Percentiles rank a stretch among this genome's conserved stretches.
These are phyloP conservation scores for Salix exigua DNA, from an alignment of 345 rosid genomes.

Conservation along the genomic window DNA sequence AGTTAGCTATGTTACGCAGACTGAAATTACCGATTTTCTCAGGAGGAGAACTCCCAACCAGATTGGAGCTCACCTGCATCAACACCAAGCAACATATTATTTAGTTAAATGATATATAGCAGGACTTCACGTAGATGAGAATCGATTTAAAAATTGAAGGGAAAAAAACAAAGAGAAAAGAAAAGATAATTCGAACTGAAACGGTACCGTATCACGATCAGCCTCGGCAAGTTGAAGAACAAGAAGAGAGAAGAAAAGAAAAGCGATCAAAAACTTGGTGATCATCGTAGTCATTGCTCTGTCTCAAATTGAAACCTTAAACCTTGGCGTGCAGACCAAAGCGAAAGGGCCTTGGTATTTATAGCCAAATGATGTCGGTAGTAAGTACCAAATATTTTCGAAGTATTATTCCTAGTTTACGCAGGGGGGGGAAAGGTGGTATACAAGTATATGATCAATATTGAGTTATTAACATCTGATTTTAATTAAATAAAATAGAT, in stretches of 20 bases:
- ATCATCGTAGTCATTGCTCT: neutral
- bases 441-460: neutral
- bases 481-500: too few species aligned
- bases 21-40: constrained; percentile 3
- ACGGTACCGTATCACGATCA: neutral
- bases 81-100: neutral
- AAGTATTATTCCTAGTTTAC: neutral
- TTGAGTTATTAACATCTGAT: neutral
- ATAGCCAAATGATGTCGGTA: neutral
- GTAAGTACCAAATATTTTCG: too few species aligned
- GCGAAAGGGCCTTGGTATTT: constrained; percentile 1
- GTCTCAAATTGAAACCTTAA: neutral
- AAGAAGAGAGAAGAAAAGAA: constrained; percentile 1
- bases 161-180: neutral
- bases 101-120: neutral
- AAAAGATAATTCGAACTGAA: neutral
- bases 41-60: neutral
- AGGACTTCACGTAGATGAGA: neutral
- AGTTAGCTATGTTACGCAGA: neutral
- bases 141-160: neutral
- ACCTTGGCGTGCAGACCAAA: neutral
- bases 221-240: constrained; percentile 5
- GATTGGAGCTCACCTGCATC: constrained; percentile 6
- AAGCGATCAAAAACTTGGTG: constrained; percentile 3
- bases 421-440: neutral